A percentile compares a stretch with the other conserved stretches of the same genome.
Evolutionary conservation across 2,329 filamentous ascomycete species (phyloP).

Genomic region (Alternaria sp.): DNA sequence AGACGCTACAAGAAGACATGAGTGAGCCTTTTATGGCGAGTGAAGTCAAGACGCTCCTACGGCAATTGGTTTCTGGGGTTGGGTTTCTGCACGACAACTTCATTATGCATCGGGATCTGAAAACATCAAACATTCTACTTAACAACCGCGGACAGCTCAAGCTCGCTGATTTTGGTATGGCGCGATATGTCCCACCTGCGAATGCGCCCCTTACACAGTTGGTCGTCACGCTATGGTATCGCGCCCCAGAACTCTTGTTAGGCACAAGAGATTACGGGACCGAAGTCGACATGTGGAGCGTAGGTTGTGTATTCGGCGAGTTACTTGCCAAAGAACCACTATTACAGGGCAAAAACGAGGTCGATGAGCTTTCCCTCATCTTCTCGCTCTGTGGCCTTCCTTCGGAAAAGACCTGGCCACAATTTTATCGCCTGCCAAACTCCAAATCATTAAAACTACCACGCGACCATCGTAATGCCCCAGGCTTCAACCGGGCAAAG

Average conservation of each 20-base stretch:
- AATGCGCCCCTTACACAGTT: conserved; percentile 86
- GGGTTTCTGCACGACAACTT: conserved; percentile 86
- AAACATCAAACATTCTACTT: conserved; percentile 71
- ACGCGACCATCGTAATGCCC: conserved; percentile 42
- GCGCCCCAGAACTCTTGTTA: conserved; percentile 87
- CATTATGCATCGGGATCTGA: conserved; percentile 70
- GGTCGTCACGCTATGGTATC: conserved; percentile 97
- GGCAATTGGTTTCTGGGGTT: conserved; percentile 81
- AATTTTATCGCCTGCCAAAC: conserved; percentile 86
- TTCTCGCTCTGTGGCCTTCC: conserved; percentile 91
- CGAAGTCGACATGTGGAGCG: conserved; percentile 91
- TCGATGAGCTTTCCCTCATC: conserved; percentile 81
- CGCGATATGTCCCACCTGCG: conserved; percentile 75
- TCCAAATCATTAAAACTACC: conserved; percentile 77
- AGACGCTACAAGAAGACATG: conserved; percentile 92
- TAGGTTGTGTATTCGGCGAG: conserved; percentile 96
- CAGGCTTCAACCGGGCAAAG: conserved; percentile 71
- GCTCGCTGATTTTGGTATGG: conserved; percentile 98
- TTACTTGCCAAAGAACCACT: conserved; percentile 83
- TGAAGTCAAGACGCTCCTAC: conserved; percentile 88
- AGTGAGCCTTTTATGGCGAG: conserved; percentile 90
- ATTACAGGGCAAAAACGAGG: conserved; percentile 89
- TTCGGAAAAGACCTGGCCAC: conserved; percentile 82
- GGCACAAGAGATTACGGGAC: conserved; percentile 78
- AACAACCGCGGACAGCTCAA: conserved; percentile 95